Evolutionary conservation across 768 basidiomycete genomes (phyloP).

Genomic region (Tubosaeta sp.): DNA sequence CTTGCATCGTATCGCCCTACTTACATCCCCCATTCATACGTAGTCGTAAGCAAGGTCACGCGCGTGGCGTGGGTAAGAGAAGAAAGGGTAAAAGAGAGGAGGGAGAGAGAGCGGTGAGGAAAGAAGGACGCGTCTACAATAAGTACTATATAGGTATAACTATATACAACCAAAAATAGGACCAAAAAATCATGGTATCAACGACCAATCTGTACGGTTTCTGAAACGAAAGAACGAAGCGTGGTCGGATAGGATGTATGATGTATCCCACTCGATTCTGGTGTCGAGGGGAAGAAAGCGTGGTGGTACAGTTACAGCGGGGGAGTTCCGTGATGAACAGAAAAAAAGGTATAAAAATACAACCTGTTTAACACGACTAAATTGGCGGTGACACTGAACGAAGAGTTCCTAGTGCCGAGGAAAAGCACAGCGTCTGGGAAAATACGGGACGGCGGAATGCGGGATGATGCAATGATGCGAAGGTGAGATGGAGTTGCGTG

Average conservation of each 20-base stretch:
- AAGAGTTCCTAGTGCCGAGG: not conserved
- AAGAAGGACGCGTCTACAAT: constrained; percentile 10
- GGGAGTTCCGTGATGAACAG: constrained; percentile 11
- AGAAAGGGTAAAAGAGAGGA: not conserved
- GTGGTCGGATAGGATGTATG: constrained; percentile 2
- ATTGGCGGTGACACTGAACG: not conserved
- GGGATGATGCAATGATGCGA: not conserved
- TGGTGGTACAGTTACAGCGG: constrained; percentile 24
- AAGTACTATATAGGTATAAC: constrained; percentile 28
- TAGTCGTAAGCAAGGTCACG: not conserved
- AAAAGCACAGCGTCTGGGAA: not conserved
- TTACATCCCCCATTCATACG: not conserved
- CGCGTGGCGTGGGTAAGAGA: not conserved
- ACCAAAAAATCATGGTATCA: constrained; percentile 5
- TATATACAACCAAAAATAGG: constrained; percentile 24
- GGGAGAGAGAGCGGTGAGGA: not conserved
- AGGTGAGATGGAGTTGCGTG: not conserved
- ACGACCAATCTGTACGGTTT: not conserved
- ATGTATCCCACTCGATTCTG: not conserved
- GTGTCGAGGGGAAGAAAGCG: not conserved
- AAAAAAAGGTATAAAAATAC: constrained; percentile 26
- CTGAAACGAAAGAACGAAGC: constrained; percentile 12
- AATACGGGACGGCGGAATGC: constrained; percentile 2
- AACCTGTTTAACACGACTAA: constrained; percentile 9
- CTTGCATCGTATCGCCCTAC: constrained; percentile 14